Evolutionary conservation across 352 stramenopile genomes (phyloP), one percentile per base, ranked within the genome.

Genomic region (Peronospora farinosa): DNA sequence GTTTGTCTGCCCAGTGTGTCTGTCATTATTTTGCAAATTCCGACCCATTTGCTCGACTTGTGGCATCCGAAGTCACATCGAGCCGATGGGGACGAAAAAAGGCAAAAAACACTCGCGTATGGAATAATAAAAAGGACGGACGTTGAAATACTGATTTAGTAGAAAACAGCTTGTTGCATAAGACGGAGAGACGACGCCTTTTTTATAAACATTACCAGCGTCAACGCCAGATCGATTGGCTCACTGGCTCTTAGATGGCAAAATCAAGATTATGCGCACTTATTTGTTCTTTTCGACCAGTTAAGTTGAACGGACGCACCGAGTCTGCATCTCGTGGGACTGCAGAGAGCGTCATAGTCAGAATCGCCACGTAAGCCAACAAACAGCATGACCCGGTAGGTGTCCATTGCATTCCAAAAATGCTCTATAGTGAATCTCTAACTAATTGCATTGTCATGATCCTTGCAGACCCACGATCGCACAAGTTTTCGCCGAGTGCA

Each of bases 1-100:
- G 1, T 95, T 71, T 35, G 84, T 95, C 5, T 95, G 84, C 41
- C 84, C 84, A 16, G 84, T 95, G 50, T 93, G 82, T 44, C 78
- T 93, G 31, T 93, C 82, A 49, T 75, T 93, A 16, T 93, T 93
- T 62, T 93, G 82, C 47, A 78, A 91, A 50, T 93, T 93, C 59
- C 71, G 78, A 53, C 82, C 82, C 32, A 88, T 91, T 33, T 93
- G 82, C 58, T 90, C 79, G n/a, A 93, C 82, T 4, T 93, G 82
- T 46, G 82, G 82, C 32, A 90, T 92, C 35, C 78, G 82, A 39
- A 92, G 78, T 41, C 82, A 79, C 60, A 83, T 92, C 46, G 72
- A 88, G 43, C 79, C 78, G 0, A 73, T 71, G 50, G 10, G 10
- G 28, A n/a, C n/a, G n/a, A 88, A 84, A 51, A 85, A 84, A 42